phyloP scores from a whole-genome alignment of 2,329 filamentous ascomycete species.

The Apiospora aurea region DNA sequence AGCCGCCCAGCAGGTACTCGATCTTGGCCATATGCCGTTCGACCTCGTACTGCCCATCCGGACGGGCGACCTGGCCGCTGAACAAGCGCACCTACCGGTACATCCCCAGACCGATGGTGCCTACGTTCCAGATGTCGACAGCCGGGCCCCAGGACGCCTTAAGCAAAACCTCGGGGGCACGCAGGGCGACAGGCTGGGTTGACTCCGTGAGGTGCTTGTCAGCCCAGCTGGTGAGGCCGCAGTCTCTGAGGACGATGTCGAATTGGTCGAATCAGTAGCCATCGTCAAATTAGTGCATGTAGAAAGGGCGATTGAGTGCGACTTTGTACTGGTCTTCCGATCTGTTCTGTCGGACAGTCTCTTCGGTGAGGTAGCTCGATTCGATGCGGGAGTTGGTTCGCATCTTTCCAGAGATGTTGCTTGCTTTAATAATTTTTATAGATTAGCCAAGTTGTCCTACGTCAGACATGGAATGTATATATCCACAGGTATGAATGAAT shows the following conservation, averaged over 20 bases:
- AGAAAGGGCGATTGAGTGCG: neutral
- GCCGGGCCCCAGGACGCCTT: conserved; percentile 33
- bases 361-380: neutral
- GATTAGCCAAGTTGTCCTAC: too few species aligned
- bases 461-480: too few species aligned
- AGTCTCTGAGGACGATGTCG: conserved; percentile 35
- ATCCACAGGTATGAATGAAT: too few species aligned
- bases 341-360: neutral
- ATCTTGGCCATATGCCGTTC: conserved; percentile 32
- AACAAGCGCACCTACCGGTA: conserved; percentile 32
- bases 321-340: neutral
- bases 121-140: conserved; percentile 36
- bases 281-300: neutral
- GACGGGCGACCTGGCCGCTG: conserved; percentile 19
- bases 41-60: conserved; percentile 24
- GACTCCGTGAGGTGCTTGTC: conserved; percentile 30
- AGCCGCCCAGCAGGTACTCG: conserved; percentile 31
- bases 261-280: conserved; percentile 23
- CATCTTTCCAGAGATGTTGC: conserved; percentile 36
- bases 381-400: conserved; percentile 28
- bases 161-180: conserved; percentile 37
- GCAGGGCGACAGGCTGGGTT: conserved; percentile 37
- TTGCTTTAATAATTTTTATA: too few species aligned
- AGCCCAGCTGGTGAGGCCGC: conserved; percentile 34
- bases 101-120: conserved; percentile 33